Percentiles rank a stretch among this genome's conserved stretches.
phyloP scores from a whole-genome alignment of 2,329 filamentous ascomycete species.

The Chalaropsis thielavioides region DNA sequence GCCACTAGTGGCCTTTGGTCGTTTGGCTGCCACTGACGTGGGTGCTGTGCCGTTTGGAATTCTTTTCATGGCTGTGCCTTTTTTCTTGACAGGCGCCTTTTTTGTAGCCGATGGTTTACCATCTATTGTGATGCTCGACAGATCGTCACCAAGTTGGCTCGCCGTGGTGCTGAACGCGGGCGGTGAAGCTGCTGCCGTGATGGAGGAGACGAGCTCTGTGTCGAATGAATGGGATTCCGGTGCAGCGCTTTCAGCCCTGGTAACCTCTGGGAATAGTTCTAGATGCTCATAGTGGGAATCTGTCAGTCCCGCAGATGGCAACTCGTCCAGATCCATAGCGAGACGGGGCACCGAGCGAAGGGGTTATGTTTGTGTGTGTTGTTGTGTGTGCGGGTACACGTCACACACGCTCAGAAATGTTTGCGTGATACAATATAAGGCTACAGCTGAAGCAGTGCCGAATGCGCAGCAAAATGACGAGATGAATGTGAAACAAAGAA shows the following conservation, averaged over 20 bases:
- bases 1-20: conserved; percentile 26
- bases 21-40: conserved; percentile 19
- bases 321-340: conserved; percentile 16
- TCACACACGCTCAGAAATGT: not conserved
- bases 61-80: conserved; percentile 21
- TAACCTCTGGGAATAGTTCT: conserved; percentile 14
- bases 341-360: not conserved
- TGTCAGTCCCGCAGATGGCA: conserved; percentile 12
- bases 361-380: not conserved
- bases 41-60: conserved; percentile 24
- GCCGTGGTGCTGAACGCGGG: conserved; percentile 8
- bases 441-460: not conserved
- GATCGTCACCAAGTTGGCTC: conserved; percentile 8
- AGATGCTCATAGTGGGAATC: conserved; percentile 13
- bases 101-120: conserved; percentile 24
- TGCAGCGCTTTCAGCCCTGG: conserved; percentile 1
- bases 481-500: not conserved
- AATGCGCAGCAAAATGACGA: not conserved
- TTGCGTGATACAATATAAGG: not conserved
- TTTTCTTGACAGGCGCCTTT: conserved; percentile 26
- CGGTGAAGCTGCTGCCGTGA: conserved; percentile 6
- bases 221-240: conserved; percentile 4
- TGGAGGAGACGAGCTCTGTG: conserved; percentile 10
- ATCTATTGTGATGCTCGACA: conserved; percentile 14
- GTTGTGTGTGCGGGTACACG: not conserved